Percentiles rank a stretch among this genome's conserved stretches.
Conservation (phyloP, 2,329 filamentous ascomycete genomes). For the Colletotrichum shisoi region DNA sequence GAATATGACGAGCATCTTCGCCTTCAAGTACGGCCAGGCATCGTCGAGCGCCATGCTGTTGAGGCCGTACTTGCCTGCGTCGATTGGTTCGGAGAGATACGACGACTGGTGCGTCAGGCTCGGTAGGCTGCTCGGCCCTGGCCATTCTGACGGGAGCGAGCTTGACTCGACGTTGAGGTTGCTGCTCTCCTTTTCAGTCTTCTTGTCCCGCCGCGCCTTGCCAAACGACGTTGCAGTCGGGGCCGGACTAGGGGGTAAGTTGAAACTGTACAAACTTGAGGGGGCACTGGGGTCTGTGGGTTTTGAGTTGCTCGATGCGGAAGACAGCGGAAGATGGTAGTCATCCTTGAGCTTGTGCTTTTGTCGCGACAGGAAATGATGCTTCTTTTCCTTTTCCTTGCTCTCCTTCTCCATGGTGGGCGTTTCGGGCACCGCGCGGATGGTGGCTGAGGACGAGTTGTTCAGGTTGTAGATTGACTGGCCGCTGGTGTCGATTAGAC, state of each 20-base stretch:
- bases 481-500: slow-evolving; percentile 67
- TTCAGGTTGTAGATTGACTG: slow-evolving; percentile 74
- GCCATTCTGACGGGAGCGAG: slow-evolving; percentile 57
- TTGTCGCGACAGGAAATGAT: slow-evolving; percentile 80
- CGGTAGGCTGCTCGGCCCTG: slow-evolving; percentile 61
- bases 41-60: slow-evolving; percentile 78
- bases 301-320: slow-evolving; percentile 77
- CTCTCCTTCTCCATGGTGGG: slow-evolving; percentile 56
- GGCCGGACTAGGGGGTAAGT: slow-evolving; percentile 74
- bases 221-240: slow-evolving; percentile 72
- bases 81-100: slow-evolving; percentile 61
- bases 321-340: slow-evolving; percentile 75
- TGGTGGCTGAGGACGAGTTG: slow-evolving; percentile 80
- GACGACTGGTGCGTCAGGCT: slow-evolving; percentile 55
- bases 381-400: slow-evolving; percentile 78
- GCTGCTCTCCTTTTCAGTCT: slow-evolving; percentile 69
- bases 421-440: slow-evolving; percentile 67
- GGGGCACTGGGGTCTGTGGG: slow-evolving; percentile 78
- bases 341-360: slow-evolving; percentile 83
- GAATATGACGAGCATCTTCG: slow-evolving; percentile 78
- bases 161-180: slow-evolving; percentile 62
- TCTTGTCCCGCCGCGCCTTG: slow-evolving; percentile 88
- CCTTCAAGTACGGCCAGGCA: slow-evolving; percentile 82
- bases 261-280: slow-evolving; percentile 81
- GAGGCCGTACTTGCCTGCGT: slow-evolving; percentile 66